phyloP scores from a whole-genome alignment of 768 basidiomycete species.

The Trametes gibbosa region DNA sequence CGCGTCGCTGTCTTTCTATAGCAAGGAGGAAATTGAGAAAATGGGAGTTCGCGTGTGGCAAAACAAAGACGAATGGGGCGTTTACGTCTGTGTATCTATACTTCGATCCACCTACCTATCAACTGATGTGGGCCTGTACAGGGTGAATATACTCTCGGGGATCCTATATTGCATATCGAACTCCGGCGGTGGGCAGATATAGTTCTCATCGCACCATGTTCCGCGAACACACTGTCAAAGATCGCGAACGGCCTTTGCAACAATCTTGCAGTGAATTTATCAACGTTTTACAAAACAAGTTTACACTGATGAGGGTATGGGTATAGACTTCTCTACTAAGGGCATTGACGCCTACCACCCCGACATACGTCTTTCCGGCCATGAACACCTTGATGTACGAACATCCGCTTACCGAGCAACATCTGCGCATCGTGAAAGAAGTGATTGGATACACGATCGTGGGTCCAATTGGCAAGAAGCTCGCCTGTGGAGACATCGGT shows the following conservation, averaged over 20 bases:
- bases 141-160: slow-evolving; percentile 74
- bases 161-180: slow-evolving; percentile 96
- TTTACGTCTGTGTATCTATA: slow-evolving; percentile 45
- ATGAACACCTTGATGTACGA: slow-evolving; percentile 99
- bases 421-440: slow-evolving; percentile 71
- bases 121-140: slow-evolving; percentile 27
- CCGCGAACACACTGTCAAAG: slow-evolving; percentile 95
- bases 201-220: slow-evolving; percentile 93
- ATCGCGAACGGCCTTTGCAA: slow-evolving; percentile 88
- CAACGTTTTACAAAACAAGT: no score
- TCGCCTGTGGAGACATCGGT: slow-evolving; percentile 95
- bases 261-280: slow-evolving; percentile 65
- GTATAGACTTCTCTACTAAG: slow-evolving; percentile 75
- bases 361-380: slow-evolving; percentile 90
- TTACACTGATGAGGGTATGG: no score
- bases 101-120: background rate
- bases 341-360: slow-evolving; percentile 78
- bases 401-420: slow-evolving; percentile 86
- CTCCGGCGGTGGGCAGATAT: slow-evolving; percentile 92
- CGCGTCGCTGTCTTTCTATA: slow-evolving; percentile 75
- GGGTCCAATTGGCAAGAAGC: slow-evolving; percentile 82
- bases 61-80: slow-evolving; percentile 88
- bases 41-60: slow-evolving; percentile 73
- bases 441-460: slow-evolving; percentile 77
- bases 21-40: slow-evolving; percentile 45